These are phyloP conservation scores for Cryphonectria naterciae DNA, from an alignment of 2,329 filamentous ascomycete genomes.

Conservation along the genomic window DNA sequence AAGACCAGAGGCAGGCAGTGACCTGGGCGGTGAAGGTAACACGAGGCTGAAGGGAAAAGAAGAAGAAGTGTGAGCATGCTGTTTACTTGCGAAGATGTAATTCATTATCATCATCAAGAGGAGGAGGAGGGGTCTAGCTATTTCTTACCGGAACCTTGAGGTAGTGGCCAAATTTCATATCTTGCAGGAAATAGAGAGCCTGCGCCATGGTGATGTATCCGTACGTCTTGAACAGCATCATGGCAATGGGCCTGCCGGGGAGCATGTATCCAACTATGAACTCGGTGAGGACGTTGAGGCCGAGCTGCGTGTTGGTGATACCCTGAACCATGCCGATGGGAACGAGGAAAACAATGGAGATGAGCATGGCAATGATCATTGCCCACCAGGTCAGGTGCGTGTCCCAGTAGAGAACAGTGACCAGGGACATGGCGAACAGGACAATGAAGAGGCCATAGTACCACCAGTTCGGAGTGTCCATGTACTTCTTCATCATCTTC, in stretches of 20 bases:
- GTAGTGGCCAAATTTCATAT: conserved; percentile 51
- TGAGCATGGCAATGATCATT: conserved; percentile 33
- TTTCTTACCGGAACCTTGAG: conserved; percentile 40
- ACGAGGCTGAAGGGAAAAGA: conserved; percentile 34
- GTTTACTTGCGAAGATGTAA: not conserved
- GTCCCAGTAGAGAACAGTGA: conserved; percentile 27
- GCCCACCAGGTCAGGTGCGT: conserved; percentile 31
- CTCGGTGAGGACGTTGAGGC: conserved; percentile 55
- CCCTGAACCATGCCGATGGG: conserved; percentile 42
- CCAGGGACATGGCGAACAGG: conserved; percentile 27
- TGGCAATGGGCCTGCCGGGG: conserved; percentile 53
- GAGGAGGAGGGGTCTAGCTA: too few relatives aligned
- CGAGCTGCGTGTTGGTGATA: conserved; percentile 42
- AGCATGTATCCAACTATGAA: conserved; percentile 58
- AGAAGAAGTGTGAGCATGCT: not conserved
- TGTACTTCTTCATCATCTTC: conserved; percentile 30
- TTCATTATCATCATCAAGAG: not conserved
- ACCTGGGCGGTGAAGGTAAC: conserved; percentile 38
- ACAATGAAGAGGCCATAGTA: conserved; percentile 26
- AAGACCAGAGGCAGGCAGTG: conserved; percentile 36
- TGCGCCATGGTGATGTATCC: conserved; percentile 53
- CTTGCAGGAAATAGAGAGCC: conserved; percentile 45
- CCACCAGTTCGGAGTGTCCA: conserved; percentile 30
- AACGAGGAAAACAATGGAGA: conserved; percentile 38
- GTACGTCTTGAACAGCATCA: conserved; percentile 59